Percentiles rank a stretch among this genome's conserved stretches.
phyloP scores from a whole-genome alignment of 2,329 filamentous ascomycete species.

The Ascochyta pisi region DNA sequence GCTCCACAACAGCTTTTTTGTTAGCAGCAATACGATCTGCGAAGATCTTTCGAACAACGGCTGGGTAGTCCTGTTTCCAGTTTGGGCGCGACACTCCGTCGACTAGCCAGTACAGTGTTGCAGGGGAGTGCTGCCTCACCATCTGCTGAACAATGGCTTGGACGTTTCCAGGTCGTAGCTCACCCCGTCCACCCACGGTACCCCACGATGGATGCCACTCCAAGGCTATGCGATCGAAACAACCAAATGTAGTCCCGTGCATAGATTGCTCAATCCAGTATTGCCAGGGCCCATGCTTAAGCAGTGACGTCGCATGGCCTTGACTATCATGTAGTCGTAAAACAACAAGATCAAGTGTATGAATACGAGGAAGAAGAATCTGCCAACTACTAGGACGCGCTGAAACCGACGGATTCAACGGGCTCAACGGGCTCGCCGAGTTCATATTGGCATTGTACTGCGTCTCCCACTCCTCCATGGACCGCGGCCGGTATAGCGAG shows the following conservation, averaged over 20 bases:
- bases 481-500: background rate
- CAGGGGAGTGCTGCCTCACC: background rate
- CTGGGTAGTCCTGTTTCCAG: background rate
- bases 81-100: background rate
- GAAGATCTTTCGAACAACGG: background rate
- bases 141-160: background rate
- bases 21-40: background rate
- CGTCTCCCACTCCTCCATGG: background rate
- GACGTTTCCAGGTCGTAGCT: background rate
- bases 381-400: background rate
- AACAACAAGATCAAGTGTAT: background rate
- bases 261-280: background rate
- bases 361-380: background rate
- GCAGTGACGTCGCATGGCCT: background rate
- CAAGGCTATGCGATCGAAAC: background rate
- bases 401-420: background rate
- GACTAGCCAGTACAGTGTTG: background rate
- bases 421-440: background rate
- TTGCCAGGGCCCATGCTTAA: background rate
- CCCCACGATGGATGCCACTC: background rate
- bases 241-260: background rate
- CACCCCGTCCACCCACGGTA: background rate
- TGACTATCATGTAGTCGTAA: background rate
- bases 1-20: background rate
- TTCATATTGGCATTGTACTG: background rate